Percentiles rank a stretch among this genome's conserved stretches.
These are phyloP conservation scores for Meripilus lineatus DNA, from an alignment of 1,284 basidiomycete genomes.

Conservation along the genomic window DNA sequence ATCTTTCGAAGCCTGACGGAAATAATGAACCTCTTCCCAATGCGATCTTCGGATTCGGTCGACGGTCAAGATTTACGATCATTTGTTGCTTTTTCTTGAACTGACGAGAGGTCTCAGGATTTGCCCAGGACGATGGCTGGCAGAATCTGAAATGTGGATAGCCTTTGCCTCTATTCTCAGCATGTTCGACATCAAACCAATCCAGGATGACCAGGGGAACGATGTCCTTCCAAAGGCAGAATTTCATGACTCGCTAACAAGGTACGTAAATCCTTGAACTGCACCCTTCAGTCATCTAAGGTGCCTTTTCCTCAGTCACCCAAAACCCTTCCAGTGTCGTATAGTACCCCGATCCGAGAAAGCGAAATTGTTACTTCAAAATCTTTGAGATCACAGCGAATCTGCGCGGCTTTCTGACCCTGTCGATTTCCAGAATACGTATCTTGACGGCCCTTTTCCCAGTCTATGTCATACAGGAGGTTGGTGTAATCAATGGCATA, in stretches of 20 bases:
- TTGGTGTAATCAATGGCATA: too few relatives aligned
- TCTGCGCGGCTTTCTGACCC: too few relatives aligned
- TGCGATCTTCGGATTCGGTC: slow-evolving; percentile 7
- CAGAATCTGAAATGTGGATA: not conserved
- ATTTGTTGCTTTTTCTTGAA: not conserved
- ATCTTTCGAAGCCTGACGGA: slow-evolving; percentile 3
- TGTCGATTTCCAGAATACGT: too few relatives aligned
- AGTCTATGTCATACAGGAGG: too few relatives aligned
- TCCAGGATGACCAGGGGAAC: not conserved
- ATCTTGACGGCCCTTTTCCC: too few relatives aligned
- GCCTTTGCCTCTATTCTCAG: not conserved
- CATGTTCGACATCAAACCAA: not conserved
- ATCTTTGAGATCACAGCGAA: too few relatives aligned
- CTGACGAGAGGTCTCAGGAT: not conserved
- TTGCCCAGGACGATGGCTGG: not conserved
- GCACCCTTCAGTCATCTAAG: too few relatives aligned
- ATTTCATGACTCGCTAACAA: not conserved
- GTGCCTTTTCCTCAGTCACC: slow-evolving; percentile 12
- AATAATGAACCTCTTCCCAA: slow-evolving; percentile 5
- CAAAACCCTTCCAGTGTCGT: slow-evolving; percentile 20
- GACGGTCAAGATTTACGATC: slow-evolving; percentile 7
- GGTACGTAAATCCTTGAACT: slow-evolving; percentile 15
- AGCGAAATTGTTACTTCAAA: slow-evolving; percentile 8
- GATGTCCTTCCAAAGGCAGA: not conserved
- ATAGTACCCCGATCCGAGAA: slow-evolving; percentile 17